Evolutionary conservation across 1,284 basidiomycete species (phyloP).

Genomic region (Cutaneotrichosporon spelunceum): DNA sequence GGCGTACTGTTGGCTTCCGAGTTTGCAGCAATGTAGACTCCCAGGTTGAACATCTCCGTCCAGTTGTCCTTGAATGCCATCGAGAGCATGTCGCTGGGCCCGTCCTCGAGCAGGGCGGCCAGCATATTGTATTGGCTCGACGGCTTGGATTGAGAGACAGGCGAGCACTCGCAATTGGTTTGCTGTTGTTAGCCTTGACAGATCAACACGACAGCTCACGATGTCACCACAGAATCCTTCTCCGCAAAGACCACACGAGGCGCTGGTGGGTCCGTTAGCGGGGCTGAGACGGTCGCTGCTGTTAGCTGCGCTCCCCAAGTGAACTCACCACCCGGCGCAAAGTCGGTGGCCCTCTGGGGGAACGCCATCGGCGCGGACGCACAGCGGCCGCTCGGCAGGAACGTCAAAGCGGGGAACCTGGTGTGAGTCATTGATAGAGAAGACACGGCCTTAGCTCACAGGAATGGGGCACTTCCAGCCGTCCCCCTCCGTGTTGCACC

Average conservation of each 20-base stretch:
- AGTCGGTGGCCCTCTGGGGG: constrained; percentile 28
- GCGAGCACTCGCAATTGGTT: constrained; percentile 18
- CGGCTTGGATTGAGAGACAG: constrained; percentile 20
- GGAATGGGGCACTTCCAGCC: constrained; percentile 26
- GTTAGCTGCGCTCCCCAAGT: neutral
- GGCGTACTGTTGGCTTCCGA: neutral
- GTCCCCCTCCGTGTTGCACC: constrained; percentile 27
- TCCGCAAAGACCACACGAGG: constrained; percentile 26
- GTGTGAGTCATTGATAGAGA: neutral
- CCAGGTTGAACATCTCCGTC: constrained; percentile 26
- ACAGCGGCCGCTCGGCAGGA: constrained; percentile 21
- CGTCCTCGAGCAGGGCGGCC: constrained; percentile 23
- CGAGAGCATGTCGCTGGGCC: constrained; percentile 25
- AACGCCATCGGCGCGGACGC: constrained; percentile 23
- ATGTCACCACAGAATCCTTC: constrained; percentile 28
- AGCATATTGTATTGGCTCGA: constrained; percentile 18
- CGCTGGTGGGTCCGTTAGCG: constrained; percentile 16
- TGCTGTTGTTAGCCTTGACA: constrained; percentile 6
- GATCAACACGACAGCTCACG: neutral
- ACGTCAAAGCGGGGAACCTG: constrained; percentile 28
- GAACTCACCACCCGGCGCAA: constrained; percentile 26
- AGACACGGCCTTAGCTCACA: constrained; percentile 12
- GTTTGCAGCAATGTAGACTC: constrained; percentile 15
- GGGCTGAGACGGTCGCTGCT: constrained; percentile 26
- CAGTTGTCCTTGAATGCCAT: constrained; percentile 32